A percentile compares a stretch with the other conserved stretches of the same genome.
Conservation (phyloP, 2,329 filamentous ascomycete species). For the Chaetomium sp. region DNA sequence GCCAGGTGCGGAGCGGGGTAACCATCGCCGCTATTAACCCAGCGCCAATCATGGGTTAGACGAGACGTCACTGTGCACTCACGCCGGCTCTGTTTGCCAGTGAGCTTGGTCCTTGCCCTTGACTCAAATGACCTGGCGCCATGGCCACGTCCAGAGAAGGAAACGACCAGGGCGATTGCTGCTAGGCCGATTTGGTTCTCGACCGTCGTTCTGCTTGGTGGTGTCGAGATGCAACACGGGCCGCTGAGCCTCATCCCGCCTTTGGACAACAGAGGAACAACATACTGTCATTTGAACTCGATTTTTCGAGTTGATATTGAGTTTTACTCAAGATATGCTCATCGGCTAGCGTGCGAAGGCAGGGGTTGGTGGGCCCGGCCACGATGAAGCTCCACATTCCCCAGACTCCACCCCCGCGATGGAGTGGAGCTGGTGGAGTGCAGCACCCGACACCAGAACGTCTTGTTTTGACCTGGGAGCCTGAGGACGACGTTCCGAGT, state of each 20-base stretch:
- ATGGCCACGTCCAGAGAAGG: not conserved
- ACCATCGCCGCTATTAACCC: slow-evolving; percentile 19
- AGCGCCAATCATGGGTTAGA: slow-evolving; percentile 22
- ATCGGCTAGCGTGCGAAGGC: slow-evolving; percentile 7
- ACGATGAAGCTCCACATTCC: slow-evolving; percentile 19
- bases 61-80: slow-evolving; percentile 21
- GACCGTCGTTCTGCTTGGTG: not conserved
- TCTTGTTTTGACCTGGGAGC: not conserved
- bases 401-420: slow-evolving; percentile 21
- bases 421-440: slow-evolving; percentile 18
- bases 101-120: slow-evolving; percentile 12
- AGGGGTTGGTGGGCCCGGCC: slow-evolving; percentile 13
- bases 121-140: slow-evolving; percentile 13
- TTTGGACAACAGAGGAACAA: too few species aligned
- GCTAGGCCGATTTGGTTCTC: not conserved
- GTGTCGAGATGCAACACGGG: too few species aligned
- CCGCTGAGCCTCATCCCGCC: not conserved
- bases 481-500: not conserved
- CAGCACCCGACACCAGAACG: slow-evolving; percentile 3
- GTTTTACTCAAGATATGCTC: not conserved
- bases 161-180: not conserved
- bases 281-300: not conserved
- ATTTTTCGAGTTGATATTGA: slow-evolving; percentile 1
- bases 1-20: slow-evolving; percentile 22
- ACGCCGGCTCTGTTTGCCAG: not conserved